A percentile compares a stretch with the other conserved stretches of the same genome.
These are phyloP conservation scores for Crucibulum laeve DNA, from an alignment of 768 basidiomycete genomes.

Conservation along the genomic window DNA sequence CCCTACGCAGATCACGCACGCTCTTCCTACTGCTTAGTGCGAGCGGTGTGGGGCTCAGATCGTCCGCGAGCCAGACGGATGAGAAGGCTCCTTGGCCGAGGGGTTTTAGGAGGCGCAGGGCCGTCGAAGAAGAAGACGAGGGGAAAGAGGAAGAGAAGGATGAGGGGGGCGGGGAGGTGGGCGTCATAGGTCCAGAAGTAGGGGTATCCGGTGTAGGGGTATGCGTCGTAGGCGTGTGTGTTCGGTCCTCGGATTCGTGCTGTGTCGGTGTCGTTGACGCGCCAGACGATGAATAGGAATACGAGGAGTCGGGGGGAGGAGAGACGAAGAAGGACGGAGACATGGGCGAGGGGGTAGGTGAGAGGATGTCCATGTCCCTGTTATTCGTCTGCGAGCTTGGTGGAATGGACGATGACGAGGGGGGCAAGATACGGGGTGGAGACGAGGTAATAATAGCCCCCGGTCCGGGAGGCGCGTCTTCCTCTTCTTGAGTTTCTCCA, in stretches of 20 bases:
- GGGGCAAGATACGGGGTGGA: not conserved
- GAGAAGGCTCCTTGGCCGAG: conserved; percentile 76
- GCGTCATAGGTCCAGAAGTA: conserved; percentile 1
- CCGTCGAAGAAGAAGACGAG: conserved; percentile 17
- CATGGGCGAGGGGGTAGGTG: too few relatives aligned
- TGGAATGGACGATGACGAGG: too few relatives aligned
- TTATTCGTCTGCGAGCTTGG: too few relatives aligned
- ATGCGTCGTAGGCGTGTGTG: too few relatives aligned
- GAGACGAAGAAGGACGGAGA: too few relatives aligned
- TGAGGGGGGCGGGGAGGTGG: conserved; percentile 4
- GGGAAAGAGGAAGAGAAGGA: conserved; percentile 15
- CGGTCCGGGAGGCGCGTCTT: not conserved
- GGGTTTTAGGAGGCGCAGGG: conserved; percentile 43
- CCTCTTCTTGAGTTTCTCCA: not conserved
- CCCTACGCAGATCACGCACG: conserved; percentile 32
- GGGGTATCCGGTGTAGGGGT: conserved; percentile 4
- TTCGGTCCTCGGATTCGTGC: too few relatives aligned
- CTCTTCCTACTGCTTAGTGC: conserved; percentile 33
- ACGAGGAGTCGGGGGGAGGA: too few relatives aligned
- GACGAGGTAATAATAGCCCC: not conserved
- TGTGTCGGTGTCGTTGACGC: too few relatives aligned
- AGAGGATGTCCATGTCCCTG: too few relatives aligned
- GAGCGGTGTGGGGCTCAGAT: conserved; percentile 42
- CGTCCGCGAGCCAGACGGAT: conserved; percentile 69
- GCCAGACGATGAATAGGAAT: too few relatives aligned